These are phyloP conservation scores for Cytospora leucostoma DNA, from an alignment of 2,329 filamentous ascomycete species.

Conservation along the genomic window DNA sequence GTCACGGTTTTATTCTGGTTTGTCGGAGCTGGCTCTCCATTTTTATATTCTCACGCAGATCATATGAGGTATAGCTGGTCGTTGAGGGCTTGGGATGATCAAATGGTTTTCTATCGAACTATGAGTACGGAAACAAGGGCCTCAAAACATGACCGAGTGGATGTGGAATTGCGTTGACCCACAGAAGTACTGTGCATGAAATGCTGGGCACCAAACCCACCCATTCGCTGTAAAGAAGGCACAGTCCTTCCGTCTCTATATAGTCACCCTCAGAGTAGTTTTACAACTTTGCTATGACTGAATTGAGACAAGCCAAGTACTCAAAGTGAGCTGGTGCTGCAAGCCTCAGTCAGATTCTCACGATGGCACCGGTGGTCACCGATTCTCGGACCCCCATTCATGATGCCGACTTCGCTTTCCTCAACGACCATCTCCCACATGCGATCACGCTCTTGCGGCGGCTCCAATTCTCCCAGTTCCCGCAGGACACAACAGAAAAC, in stretches of 20 bases:
- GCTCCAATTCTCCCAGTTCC: constrained; percentile 56
- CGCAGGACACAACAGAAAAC: constrained; percentile 44
- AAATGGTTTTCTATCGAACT: neutral
- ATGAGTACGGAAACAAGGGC: neutral
- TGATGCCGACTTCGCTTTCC: constrained; percentile 45
- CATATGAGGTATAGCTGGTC: constrained; percentile 1
- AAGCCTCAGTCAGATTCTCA: neutral
- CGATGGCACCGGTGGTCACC: constrained; percentile 25
- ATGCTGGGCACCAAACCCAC: neutral
- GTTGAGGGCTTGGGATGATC: neutral
- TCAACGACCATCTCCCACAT: constrained; percentile 55
- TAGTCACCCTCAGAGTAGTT: neutral
- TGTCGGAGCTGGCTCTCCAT: constrained; percentile 5
- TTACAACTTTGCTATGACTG: neutral
- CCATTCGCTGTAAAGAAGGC: neutral
- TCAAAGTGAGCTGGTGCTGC: neutral
- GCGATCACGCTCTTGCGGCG: constrained; percentile 64
- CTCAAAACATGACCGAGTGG: neutral
- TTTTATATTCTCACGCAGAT: neutral
- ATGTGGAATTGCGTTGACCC: neutral
- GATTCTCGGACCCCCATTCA: constrained; percentile 31
- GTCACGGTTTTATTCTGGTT: constrained; percentile 1
- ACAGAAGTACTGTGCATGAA: neutral
- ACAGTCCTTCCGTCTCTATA: neutral
- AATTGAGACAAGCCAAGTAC: neutral